These are phyloP conservation scores for Helotiales sp. DNA, from an alignment of 2,329 filamentous ascomycete species.

Conservation along the genomic window DNA sequence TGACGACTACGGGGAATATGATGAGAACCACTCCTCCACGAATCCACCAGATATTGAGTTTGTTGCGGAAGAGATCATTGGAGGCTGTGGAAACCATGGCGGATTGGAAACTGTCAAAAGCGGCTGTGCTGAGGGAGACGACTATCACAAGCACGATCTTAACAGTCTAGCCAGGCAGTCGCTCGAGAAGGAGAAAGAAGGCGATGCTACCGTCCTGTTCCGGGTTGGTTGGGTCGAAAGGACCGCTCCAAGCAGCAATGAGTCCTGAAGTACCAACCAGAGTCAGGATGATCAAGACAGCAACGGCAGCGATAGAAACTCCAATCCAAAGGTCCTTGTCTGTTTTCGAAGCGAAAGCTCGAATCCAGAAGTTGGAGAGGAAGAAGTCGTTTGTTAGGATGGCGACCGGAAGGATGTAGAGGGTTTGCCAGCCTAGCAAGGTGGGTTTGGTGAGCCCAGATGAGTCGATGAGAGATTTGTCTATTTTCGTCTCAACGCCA, in stretches of 20 bases:
- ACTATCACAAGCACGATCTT: slow-evolving; percentile 83
- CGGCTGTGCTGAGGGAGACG: slow-evolving; percentile 74
- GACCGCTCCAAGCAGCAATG: slow-evolving; percentile 78
- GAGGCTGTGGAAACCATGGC: slow-evolving; percentile 85
- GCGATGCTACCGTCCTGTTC: slow-evolving; percentile 68
- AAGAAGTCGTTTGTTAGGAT: slow-evolving; percentile 88
- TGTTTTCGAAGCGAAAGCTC: slow-evolving; percentile 79
- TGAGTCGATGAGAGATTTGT: slow-evolving; percentile 68
- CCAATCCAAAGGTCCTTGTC: slow-evolving; percentile 80
- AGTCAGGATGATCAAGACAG: slow-evolving; percentile 71
- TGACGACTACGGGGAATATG: slow-evolving; percentile 75
- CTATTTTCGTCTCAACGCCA: slow-evolving; percentile 74
- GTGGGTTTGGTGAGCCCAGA: slow-evolving; percentile 72
- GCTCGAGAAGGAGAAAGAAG: slow-evolving; percentile 75
- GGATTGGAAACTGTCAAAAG: slow-evolving; percentile 81
- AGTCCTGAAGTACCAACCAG: slow-evolving; percentile 76
- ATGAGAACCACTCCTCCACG: slow-evolving; percentile 70
- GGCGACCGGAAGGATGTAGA: slow-evolving; percentile 83
- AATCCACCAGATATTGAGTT: slow-evolving; percentile 75
- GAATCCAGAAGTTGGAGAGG: slow-evolving; percentile 82
- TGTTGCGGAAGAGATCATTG: slow-evolving; percentile 85
- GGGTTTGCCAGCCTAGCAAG: slow-evolving; percentile 80
- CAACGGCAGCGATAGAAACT: slow-evolving; percentile 67
- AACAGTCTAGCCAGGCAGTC: slow-evolving; percentile 80
- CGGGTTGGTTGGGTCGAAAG: slow-evolving; percentile 64